These are phyloP conservation scores for Yamadazyma songkhlaensis DNA, from an alignment of 1,139 yeast genomes.

Conservation along the genomic window DNA sequence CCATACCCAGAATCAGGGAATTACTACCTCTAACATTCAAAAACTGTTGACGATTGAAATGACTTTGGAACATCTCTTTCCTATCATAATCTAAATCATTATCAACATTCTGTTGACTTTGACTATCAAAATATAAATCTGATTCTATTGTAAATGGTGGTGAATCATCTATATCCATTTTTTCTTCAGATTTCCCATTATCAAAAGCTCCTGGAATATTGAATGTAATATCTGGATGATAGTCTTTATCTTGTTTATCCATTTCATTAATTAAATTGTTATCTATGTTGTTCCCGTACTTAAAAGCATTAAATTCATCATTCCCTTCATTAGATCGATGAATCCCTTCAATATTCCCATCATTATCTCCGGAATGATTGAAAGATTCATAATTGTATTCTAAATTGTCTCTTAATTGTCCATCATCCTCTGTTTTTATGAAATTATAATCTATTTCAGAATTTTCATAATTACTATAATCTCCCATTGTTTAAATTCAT, in stretches of 20 bases:
- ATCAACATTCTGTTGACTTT: slow-evolving; percentile 7
- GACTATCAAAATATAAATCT: slow-evolving; percentile 24
- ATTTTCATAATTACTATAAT: background rate
- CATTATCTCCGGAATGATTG: no score
- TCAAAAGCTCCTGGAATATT: slow-evolving; percentile 35
- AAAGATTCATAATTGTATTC: no score
- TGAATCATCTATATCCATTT: slow-evolving; percentile 39
- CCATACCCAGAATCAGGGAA: slow-evolving; percentile 3
- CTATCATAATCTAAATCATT: slow-evolving; percentile 2
- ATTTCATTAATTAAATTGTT: background rate
- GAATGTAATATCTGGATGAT: slow-evolving; percentile 9
- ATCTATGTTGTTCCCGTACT: background rate
- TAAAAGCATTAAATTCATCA: background rate
- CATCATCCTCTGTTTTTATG: background rate
- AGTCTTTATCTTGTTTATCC: background rate
- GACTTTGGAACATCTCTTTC: slow-evolving; percentile 14
- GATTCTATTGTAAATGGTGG: slow-evolving; percentile 41
- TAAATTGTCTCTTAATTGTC: no score
- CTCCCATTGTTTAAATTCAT: background rate
- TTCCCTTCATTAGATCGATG: background rate
- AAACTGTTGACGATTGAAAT: slow-evolving; percentile 12
- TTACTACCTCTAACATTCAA: slow-evolving; percentile 3
- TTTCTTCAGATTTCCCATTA: slow-evolving; percentile 15
- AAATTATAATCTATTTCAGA: background rate
- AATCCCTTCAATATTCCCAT: background rate